These are phyloP conservation scores for Polytrichum formosum DNA, from an alignment of 225 moss, liverwort and hornwort genomes.

Conservation along the genomic window DNA sequence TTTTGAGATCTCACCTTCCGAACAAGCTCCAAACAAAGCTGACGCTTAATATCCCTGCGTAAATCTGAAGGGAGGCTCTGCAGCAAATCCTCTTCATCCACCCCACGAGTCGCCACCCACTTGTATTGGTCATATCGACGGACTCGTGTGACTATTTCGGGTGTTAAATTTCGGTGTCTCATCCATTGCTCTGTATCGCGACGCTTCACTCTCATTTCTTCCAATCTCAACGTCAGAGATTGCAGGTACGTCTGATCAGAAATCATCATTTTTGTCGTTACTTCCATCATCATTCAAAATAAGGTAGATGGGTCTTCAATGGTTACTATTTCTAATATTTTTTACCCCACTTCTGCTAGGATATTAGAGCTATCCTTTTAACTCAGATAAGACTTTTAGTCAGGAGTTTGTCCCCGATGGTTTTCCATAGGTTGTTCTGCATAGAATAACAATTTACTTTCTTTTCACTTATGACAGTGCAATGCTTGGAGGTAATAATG, in stretches of 20 bases:
- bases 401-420: no score
- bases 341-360: no score
- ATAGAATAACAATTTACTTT: no score
- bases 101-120: slow-evolving; percentile 88
- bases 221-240: slow-evolving; percentile 77
- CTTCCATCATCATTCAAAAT: no score
- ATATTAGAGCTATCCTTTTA: no score
- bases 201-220: slow-evolving; percentile 94
- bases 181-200: slow-evolving; percentile 95
- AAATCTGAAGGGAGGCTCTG: slow-evolving; percentile 75
- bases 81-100: slow-evolving; percentile 75
- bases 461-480: no score
- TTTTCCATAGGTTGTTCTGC: no score
- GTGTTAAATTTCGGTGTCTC: slow-evolving; percentile 77
- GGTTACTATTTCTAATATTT: no score
- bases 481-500: no score
- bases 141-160: slow-evolving; percentile 57
- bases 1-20: slow-evolving; percentile 46
- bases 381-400: no score
- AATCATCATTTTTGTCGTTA: no score
- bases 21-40: slow-evolving; percentile 79
- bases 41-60: slow-evolving; percentile 86
- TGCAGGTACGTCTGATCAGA: slow-evolving; percentile 67
- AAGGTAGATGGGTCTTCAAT: no score
- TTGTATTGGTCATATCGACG: slow-evolving; percentile 89